These are phyloP conservation scores for Eucalyptus camaldulensis DNA, from an alignment of 345 rosid genomes.

Conservation along the genomic window DNA sequence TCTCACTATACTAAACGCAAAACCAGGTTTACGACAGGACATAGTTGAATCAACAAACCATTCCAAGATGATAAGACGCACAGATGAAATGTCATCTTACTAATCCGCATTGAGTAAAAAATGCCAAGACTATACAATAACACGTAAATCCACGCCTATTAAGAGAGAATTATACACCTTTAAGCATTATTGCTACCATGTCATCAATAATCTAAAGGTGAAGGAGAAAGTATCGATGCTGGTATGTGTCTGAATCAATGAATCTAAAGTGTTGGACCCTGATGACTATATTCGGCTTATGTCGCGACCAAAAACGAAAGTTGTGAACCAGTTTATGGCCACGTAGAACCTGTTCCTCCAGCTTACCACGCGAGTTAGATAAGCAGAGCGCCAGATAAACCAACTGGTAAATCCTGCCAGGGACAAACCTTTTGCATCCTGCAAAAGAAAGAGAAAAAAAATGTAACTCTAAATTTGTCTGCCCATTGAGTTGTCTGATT, in stretches of 20 bases:
- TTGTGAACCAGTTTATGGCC: constrained; percentile 83
- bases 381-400: constrained; percentile 97
- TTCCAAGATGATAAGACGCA: neutral
- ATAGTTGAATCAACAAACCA: neutral
- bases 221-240: neutral
- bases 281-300: constrained; percentile 47
- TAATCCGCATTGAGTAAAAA: neutral
- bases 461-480: neutral
- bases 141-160: neutral
- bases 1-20: neutral
- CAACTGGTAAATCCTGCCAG: constrained; percentile 75
- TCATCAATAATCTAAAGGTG: neutral
- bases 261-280: neutral
- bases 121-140: neutral
- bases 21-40: neutral
- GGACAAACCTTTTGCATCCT: constrained; percentile 75
- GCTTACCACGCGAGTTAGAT: constrained; percentile 87
- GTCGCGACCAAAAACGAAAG: constrained; percentile 83
- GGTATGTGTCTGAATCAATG: neutral
- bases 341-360: constrained; percentile 94
- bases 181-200: neutral
- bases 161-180: neutral
- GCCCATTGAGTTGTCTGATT: neutral
- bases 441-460: neutral
- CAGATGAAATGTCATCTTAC: neutral